These are phyloP conservation scores for Lonicera japonica DNA, from an alignment of 129 eudicot species.

Conservation along the genomic window DNA sequence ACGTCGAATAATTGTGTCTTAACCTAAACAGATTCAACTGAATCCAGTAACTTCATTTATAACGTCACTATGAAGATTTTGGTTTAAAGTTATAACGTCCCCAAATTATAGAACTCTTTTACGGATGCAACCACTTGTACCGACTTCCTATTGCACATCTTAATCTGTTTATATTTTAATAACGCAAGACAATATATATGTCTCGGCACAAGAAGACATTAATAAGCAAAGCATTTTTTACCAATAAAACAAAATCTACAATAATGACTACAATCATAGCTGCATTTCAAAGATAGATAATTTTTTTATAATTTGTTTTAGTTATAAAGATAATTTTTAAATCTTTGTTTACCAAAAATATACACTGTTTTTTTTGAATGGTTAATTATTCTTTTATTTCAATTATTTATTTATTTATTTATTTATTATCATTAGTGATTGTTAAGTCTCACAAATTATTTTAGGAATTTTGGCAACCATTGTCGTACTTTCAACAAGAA, in stretches of 20 bases:
- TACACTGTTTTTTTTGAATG: no score
- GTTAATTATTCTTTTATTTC: no score
- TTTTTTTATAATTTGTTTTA: background rate
- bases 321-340: no score
- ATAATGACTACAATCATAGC: no score
- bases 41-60: no score
- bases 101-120: slow-evolving; percentile 84
- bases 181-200: background rate
- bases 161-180: slow-evolving; percentile 41
- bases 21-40: background rate
- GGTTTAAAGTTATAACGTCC: slow-evolving; percentile 15
- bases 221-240: background rate
- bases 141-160: slow-evolving; percentile 87
- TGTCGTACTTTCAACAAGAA: no score
- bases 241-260: background rate
- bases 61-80: no score
- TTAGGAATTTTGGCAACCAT: no score
- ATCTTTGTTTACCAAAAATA: no score
- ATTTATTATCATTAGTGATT: no score
- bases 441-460: no score
- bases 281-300: background rate
- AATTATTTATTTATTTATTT: no score
- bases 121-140: slow-evolving; percentile 84
- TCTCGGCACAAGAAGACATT: background rate
- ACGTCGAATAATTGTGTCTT: background rate